phyloP scores from a whole-genome alignment of 768 basidiomycete species.

The Peribolospora kevripleyi region DNA sequence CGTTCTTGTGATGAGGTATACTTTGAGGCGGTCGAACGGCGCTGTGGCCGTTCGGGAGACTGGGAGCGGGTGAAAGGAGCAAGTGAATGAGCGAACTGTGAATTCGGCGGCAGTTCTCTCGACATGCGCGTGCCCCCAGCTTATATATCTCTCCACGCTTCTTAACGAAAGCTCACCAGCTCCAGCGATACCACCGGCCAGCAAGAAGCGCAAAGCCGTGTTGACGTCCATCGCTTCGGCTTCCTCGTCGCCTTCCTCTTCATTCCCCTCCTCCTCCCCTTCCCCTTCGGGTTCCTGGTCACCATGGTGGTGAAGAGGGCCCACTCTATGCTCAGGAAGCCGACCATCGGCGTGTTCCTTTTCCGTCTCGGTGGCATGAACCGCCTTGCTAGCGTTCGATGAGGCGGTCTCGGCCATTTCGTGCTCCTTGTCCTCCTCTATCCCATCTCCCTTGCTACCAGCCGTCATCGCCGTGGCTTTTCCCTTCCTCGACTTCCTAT shows the following conservation, averaged over 20 bases:
- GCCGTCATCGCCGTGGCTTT: no score
- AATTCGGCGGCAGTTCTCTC: background rate
- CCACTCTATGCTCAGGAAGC: no score
- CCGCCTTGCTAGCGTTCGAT: no score
- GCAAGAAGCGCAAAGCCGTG: constrained; percentile 37
- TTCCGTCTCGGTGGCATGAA: no score
- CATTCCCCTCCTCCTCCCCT: constrained; percentile 19
- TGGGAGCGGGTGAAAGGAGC: constrained; percentile 18
- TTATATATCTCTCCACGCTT: background rate
- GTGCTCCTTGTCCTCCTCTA: no score
- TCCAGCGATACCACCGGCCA: constrained; percentile 85
- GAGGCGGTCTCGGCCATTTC: no score
- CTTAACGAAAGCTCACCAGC: constrained; percentile 37
- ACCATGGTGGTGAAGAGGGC: constrained; percentile 7
- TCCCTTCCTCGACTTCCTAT: no score
- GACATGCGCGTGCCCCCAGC: no score
- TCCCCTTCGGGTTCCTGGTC: constrained; percentile 19
- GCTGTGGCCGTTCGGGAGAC: constrained; percentile 92
- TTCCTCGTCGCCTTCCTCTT: constrained; percentile 28
- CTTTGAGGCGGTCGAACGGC: constrained; percentile 86
- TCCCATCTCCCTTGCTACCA: no score
- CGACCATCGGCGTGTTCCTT: no score
- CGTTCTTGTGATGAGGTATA: constrained; percentile 78
- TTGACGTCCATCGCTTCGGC: constrained; percentile 39
- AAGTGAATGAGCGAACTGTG: background rate